Evolutionary conservation across 345 rosid species (phyloP).

Genomic region (Camelina laxa): DNA sequence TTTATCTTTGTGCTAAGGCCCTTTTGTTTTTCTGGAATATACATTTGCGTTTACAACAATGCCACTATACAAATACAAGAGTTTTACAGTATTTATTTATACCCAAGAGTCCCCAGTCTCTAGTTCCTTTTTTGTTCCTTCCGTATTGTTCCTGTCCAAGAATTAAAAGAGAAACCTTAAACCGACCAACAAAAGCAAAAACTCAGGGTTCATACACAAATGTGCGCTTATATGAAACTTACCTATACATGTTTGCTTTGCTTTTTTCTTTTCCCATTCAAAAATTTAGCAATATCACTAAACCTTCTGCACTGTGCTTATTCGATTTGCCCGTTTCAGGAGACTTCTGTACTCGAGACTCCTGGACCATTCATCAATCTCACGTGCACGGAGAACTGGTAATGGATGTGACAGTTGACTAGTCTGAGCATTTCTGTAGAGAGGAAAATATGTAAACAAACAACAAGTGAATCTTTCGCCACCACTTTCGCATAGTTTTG

Average conservation of each 20-base stretch:
- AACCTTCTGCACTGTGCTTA: constrained; percentile 42
- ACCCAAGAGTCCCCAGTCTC: constrained; percentile 26
- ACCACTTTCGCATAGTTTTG: constrained; percentile 9
- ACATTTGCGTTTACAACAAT: constrained; percentile 20
- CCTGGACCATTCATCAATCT: constrained; percentile 94
- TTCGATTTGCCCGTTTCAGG: constrained; percentile 64
- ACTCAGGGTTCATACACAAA: neutral
- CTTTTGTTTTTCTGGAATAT: too few relatives aligned
- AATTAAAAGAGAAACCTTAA: constrained; percentile 6
- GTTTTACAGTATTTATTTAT: constrained; percentile 31
- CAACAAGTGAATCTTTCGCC: neutral
- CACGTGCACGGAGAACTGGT: constrained; percentile 98
- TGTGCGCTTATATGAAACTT: neutral
- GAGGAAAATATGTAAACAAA: constrained; percentile 35
- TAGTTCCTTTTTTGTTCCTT: constrained; percentile 2
- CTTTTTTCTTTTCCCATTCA: neutral
- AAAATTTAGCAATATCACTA: constrained; percentile 42
- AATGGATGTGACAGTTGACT: constrained; percentile 91
- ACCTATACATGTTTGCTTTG: constrained; percentile 37
- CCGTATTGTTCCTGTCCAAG: constrained; percentile 3
- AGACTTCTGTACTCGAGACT: constrained; percentile 69
- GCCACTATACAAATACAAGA: constrained; percentile 27
- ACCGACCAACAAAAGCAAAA: constrained; percentile 8
- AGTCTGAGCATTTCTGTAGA: constrained; percentile 91
- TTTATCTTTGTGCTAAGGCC: too few relatives aligned